Evolutionary conservation across 169 alveolate species (phyloP).

Genomic region (Eimeria falciformis): DNA sequence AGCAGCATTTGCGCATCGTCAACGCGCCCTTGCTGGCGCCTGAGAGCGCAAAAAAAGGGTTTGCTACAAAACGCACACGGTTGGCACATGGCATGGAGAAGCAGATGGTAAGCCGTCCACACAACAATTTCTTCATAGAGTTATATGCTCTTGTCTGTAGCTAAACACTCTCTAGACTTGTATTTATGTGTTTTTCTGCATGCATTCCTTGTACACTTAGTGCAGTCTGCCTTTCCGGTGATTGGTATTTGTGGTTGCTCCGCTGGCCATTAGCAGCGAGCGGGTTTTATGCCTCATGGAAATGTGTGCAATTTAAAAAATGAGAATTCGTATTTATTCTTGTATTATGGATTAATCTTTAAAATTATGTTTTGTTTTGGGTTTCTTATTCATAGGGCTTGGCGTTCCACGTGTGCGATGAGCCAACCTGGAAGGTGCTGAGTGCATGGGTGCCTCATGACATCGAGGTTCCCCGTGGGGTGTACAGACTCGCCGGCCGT

Average conservation of each 20-base stretch:
- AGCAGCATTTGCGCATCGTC: conserved; percentile 30
- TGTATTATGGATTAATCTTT: no score
- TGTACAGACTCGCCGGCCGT: conserved; percentile 53
- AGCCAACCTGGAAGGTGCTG: not conserved
- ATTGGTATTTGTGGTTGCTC: no score
- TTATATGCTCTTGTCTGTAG: not conserved
- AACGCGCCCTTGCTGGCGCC: conserved; percentile 36
- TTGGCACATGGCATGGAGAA: conserved; percentile 10
- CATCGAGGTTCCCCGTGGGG: conserved; percentile 73
- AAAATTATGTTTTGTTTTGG: no score
- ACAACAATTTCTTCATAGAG: not conserved
- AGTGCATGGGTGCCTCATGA: conserved; percentile 44
- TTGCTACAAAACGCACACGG: conserved; percentile 33
- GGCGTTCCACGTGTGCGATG: conserved; percentile 50
- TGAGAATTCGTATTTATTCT: no score
- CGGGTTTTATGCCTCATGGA: no score
- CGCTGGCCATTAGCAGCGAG: no score
- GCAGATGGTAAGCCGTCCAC: conserved; percentile 4
- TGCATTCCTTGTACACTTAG: no score
- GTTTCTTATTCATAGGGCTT: not conserved
- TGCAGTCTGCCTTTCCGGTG: no score
- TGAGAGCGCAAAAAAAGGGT: conserved; percentile 10
- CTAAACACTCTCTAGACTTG: not conserved
- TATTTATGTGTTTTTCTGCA: not conserved
- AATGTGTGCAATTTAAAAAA: no score